Base-by-base conservation (phyloP, 2,329 filamentous ascomycete genomes). In the Lithohypha guttulata region DNA sequence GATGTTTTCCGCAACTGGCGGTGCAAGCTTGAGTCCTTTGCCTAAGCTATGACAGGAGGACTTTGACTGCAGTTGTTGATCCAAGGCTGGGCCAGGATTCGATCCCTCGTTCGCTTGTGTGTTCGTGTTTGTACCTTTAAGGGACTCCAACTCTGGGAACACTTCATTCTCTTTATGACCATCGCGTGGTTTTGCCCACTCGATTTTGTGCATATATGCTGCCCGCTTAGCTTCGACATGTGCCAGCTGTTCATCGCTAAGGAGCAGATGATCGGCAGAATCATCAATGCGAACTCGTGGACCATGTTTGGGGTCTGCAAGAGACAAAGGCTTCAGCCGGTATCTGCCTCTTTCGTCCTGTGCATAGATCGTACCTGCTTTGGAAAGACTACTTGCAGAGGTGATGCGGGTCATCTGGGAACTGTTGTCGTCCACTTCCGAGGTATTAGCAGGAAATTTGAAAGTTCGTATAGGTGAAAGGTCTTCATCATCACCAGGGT, bases 361-460 rank as follows among this genome's bases (percentile, higher is more conserved):
- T 2, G 27, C 36, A 25, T 39, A 33, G 26, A 33, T 39, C 7
- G 29, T 39, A 10, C 27, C 29, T 22, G 36, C 34, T 26, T 36
- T 23, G 3, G 36, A 31, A 15, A 17, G 15, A 25, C 36, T 33
- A 26, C 36, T 32, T 4, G 26, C 17, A 7, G 36, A 31, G 4
- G 22, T n/a, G 15, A 8, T 27, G 6, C 9, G 22, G n/a, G 6
- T 37, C 10, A 20, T 20, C 6, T 13, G 9, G 4, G 34, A 20
- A 8, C 15, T n/a, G 17, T 15, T 19, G 15, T 37, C 25, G 25
- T 20, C 23, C 6, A 9, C 15, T 28, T 20, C 34, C 8, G 23
- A 6, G n/a, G 20, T 3, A 5, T 15, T 17, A 28, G 9, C 6
- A 37, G 23, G 34, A 19, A 28, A 27, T 18, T 19, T 27, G 23